Percentiles rank a stretch among this genome's conserved stretches.
Conservation (phyloP, 2,329 filamentous ascomycete species). For the Metarhizium anisopliae region DNA sequence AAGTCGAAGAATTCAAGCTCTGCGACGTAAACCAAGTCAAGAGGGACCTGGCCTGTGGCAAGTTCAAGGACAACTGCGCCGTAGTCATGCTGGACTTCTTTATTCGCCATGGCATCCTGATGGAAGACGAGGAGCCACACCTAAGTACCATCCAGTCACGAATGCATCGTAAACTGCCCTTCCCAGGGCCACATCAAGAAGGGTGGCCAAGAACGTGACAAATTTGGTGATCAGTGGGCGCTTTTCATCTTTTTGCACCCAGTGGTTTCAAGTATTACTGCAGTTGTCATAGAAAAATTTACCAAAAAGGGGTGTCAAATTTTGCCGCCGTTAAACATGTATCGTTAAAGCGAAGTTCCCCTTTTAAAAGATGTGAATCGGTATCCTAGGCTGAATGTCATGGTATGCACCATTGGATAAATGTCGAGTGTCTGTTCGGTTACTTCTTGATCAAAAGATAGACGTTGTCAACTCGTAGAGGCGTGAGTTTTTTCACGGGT, state of each 20-base stretch:
- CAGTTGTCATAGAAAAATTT: neutral
- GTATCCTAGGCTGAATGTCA: neutral
- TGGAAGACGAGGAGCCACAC: slow-evolving; percentile 66
- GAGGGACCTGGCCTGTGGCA: slow-evolving; percentile 56
- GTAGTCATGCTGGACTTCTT: slow-evolving; percentile 84
- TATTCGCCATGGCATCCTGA: slow-evolving; percentile 73
- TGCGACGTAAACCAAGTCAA: slow-evolving; percentile 70
- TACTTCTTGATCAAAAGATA: slow-evolving; percentile 86
- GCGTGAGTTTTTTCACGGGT: slow-evolving; percentile 90
- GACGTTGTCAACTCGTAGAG: slow-evolving; percentile 83
- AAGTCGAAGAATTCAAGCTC: slow-evolving; percentile 79
- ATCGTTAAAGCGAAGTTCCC: neutral
- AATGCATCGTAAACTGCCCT: slow-evolving; percentile 71
- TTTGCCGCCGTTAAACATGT: neutral
- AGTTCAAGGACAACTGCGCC: slow-evolving; percentile 91
- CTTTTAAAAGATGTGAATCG: neutral
- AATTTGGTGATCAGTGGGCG: neutral
- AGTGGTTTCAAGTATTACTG: neutral
- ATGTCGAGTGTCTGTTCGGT: neutral
- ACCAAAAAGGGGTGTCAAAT: neutral
- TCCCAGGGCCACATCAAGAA: slow-evolving; percentile 57
- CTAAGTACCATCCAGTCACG: slow-evolving; percentile 67
- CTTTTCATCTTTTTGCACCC: neutral
- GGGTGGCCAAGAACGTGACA: slow-evolving; percentile 14
- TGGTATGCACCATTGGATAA: neutral